These are phyloP conservation scores for Hanseniaspora valbyensis DNA, from an alignment of 805 yeast genomes.

Conservation along the genomic window DNA sequence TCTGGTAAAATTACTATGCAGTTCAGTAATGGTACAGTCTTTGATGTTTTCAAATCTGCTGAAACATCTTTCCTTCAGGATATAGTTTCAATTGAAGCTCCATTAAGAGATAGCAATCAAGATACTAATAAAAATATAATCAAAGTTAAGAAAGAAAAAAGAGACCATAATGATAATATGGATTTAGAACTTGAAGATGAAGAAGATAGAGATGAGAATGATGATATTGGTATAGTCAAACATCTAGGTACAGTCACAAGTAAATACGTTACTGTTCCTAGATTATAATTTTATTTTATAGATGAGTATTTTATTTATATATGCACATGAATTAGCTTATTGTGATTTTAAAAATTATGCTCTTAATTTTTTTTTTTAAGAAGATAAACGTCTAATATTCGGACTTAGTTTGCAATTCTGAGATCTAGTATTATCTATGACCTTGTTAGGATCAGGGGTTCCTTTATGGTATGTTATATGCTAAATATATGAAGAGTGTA, in stretches of 20 bases:
- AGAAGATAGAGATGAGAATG: conserved; percentile 20
- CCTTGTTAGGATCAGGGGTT: too few species aligned
- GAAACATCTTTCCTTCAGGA: conserved; percentile 63
- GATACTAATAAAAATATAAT: conserved; percentile 43
- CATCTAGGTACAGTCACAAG: conserved; percentile 13
- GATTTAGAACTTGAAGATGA: conserved; percentile 25
- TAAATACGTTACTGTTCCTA: conserved; percentile 13
- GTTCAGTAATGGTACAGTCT: conserved; percentile 47
- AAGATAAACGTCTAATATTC: too few species aligned
- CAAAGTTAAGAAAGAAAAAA: conserved; percentile 27
- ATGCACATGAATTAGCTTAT: background rate
- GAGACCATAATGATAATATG: conserved; percentile 24
- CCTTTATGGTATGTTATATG: too few species aligned
- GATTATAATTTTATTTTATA: background rate
- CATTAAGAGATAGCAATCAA: conserved; percentile 27
- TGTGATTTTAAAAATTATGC: too few species aligned
- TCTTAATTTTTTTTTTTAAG: too few species aligned
- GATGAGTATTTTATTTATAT: background rate
- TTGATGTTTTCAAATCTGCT: conserved; percentile 65
- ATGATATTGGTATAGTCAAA: conserved; percentile 17
- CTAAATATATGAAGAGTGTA: too few species aligned
- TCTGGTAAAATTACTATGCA: conserved; percentile 73
- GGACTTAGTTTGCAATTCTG: too few species aligned
- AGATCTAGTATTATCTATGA: too few species aligned
- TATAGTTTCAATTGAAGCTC: conserved; percentile 43